Evolutionary conservation across 78 protist genomes (phyloP), one percentile per base, ranked within the genome.

Genomic region (Carpediemonas membranifera): DNA sequence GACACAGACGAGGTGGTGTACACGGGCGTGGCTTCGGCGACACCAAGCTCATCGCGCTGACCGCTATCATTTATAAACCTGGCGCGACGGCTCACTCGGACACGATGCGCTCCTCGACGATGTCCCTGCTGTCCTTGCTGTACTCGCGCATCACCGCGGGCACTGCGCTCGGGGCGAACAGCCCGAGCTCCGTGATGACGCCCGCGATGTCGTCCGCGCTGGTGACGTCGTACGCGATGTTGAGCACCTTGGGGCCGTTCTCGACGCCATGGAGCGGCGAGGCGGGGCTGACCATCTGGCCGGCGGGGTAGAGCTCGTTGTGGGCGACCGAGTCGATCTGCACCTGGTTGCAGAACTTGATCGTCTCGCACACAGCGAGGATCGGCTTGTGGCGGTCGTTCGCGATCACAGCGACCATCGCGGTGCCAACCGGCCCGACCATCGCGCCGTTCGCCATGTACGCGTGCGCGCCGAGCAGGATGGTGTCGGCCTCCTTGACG

Each of bases 341-440:
- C 21, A 51, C 55, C 55, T 51, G 21, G 21, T 51, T 51, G 55
- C 33, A 51, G 21, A 51, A 51, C 24, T 51, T 51, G 24, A 51
- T n/a, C 33, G 55, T n/a, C 33, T 21, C 33, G 55, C 55, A 51
- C 33, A 21, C 21, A 51, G 24, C 55, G 24, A 51, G 21, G 55
- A 51, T 24, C 55, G 55, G 55, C 55, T n/a, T 24, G 21, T 24
- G 21, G 33, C 33, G 24, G 21, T 24, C 24, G 21, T 51, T 51
- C 55, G 55, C 55, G 55, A 51, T 51, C 55, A 51, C 24, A n/a
- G 55, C 55, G 33, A 51, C 55, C 21, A 51, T 51, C 33, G 55
- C 55, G 55, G 55, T 51, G 33, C 55, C 55, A 51, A 51, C 24
- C 24, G 33, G 21, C 24, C 55, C 55, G 55, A 51, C 55, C 33